A percentile compares a stretch with the other conserved stretches of the same genome.
These are phyloP conservation scores for Corylus avellana DNA, from an alignment of 306 rosid species.

Conservation along the genomic window DNA sequence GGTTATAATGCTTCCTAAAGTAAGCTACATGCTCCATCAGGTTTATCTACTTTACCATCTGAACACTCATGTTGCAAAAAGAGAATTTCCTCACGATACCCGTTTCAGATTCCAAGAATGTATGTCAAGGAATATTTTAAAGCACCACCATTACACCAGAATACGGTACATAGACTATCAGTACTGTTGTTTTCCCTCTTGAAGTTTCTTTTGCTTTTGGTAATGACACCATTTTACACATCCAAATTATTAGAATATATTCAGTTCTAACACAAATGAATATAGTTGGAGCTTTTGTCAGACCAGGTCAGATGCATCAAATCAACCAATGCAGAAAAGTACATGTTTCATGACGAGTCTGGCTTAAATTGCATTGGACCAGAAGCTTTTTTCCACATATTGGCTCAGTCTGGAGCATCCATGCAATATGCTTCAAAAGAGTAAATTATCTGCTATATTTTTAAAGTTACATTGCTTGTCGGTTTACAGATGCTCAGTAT, in stretches of 20 bases:
- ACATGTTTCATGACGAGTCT: constrained; percentile 48
- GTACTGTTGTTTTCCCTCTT: constrained; percentile 27
- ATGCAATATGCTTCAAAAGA: constrained; percentile 62
- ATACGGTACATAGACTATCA: constrained; percentile 42
- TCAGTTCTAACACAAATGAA: constrained; percentile 14
- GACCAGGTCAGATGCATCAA: constrained; percentile 49
- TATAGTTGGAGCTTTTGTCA: constrained; percentile 45
- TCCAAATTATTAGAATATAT: background rate
- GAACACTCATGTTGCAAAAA: constrained; percentile 48
- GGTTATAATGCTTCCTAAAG: constrained; percentile 27
- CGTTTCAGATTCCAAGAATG: constrained; percentile 57
- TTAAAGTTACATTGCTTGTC: constrained; percentile 13
- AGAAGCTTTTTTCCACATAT: constrained; percentile 63
- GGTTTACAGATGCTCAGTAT: constrained; percentile 10
- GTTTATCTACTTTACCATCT: constrained; percentile 51
- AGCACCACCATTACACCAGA: constrained; percentile 37
- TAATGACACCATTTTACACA: constrained; percentile 32
- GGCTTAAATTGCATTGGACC: constrained; percentile 54
- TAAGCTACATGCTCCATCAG: constrained; percentile 46
- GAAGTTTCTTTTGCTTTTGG: constrained; percentile 22
- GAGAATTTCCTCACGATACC: constrained; percentile 67
- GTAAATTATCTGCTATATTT: constrained; percentile 47
- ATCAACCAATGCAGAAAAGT: constrained; percentile 60
- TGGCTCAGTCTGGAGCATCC: constrained; percentile 68
- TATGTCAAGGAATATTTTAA: constrained; percentile 58